Evolutionary conservation across 495 filamentous ascomycete genomes (phyloP), one percentile per base, ranked within the genome.

Genomic region (Penicillium mononematosum): DNA sequence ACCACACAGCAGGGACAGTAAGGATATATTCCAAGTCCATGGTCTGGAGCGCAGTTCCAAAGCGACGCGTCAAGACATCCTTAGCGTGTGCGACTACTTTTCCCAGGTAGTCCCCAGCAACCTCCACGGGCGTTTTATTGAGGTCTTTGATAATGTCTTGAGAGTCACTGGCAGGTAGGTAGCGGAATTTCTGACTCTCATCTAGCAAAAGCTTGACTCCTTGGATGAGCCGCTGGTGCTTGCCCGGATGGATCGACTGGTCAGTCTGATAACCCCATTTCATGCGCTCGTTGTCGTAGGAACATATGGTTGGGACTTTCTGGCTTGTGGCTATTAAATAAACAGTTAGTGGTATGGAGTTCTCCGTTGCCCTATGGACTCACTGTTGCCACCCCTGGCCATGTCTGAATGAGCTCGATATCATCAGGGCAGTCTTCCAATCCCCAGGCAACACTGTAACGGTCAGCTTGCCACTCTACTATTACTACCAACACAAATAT

Each of bases 1-100:
- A 77, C 81, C 80, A 85, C 0, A 83, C 74, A 1, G 80, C 82
- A 0, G 83, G 81, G 4, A 85, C 79, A 0, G 82, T 84, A 5
- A 85, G 45, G 14, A 77, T 56, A 50, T 75, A 81, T 4, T 70
- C 60, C 11, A 76, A 29, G 4, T 60, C 32, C 42, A 69, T 63
- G 1, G 41, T 50, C 2, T 53, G 17, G n/a, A 55, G 3, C 1
- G 55, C 45, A 14, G 38, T 49, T 0, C 70, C 73, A 19, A 78
- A 65, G 42, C 78, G 72, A 25, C 68, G 55, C 14, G 65, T 47
- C 42, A 74, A 38, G 20, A 66, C 31, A 1, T 42, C 12, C 24
- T 61, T 55, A 1, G 51, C 45, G 59, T 83, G 75, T 2, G 65
- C 51, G 3, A 78, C 64, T 1, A 86, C 64, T 3, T 63, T 70